Base-by-base conservation (phyloP, 257 asterid species). In the Solanum neorickii region DNA sequence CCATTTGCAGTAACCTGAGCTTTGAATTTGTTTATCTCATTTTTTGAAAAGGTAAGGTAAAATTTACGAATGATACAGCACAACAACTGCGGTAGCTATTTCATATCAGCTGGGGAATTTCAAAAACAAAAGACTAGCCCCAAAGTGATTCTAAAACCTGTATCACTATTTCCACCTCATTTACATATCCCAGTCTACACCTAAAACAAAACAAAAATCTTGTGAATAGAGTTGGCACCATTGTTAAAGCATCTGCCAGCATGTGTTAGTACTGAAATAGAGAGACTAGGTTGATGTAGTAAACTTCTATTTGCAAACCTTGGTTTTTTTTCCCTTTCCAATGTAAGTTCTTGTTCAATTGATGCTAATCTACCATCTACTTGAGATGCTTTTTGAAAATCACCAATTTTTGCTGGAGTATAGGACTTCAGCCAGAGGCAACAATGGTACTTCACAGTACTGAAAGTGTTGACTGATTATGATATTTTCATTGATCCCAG, bases 401-500 rank as follows among this genome's bases (percentile, higher is more conserved):
- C 68, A 80, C 68, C 85, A 29, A 80, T 80, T 47, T 47, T 78
- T 80, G 69, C 68, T 46, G 13, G 44, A 49, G 69, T 80, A 18
- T 49, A 80, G 65, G 69, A 29, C 85, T 80, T 80, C 66, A 18
- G 29, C 85, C 9, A 80, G 85, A 47, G 49, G 69, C 85, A 80
- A 47, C 44, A 27, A 3, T 46, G 84, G 41, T 78, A 46, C 41
- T 46, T 46, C 5, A 20, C n/a, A 62, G 87, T 60, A 65, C 66
- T 65, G 60, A 65, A 62, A 27, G 23, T 20, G 42, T 25, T 9
- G 59, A 66, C 66, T 84, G 66, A 84, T 65, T 84, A 68, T 62
- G 60, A 39, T 68, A 31, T 33, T 12, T 83, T 85, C 76, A 84
- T 42, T 90, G 87, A 74, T 83, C 90, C 46, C 91, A 95, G 98